These are phyloP conservation scores for Myrica gale DNA, from an alignment of 306 rosid species.

Conservation along the genomic window DNA sequence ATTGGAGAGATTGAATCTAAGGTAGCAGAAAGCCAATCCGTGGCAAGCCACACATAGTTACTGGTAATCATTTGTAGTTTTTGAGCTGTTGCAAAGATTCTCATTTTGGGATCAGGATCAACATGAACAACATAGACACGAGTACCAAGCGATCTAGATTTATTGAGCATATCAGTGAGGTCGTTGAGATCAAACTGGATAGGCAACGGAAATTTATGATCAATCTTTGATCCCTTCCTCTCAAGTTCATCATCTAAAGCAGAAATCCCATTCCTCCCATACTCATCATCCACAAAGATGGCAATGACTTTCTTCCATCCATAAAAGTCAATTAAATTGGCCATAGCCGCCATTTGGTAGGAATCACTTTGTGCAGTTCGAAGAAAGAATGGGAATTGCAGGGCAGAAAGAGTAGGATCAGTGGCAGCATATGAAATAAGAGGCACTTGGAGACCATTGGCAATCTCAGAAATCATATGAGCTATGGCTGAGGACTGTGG, in stretches of 20 bases:
- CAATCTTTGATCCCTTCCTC: constrained; percentile 45
- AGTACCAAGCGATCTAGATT: constrained; percentile 63
- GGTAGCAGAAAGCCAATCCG: constrained; percentile 85
- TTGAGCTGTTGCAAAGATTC: constrained; percentile 58
- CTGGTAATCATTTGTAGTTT: constrained; percentile 74
- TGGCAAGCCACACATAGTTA: constrained; percentile 78
- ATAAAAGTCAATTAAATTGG: constrained; percentile 59
- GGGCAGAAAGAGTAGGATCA: constrained; percentile 85
- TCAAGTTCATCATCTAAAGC: constrained; percentile 69
- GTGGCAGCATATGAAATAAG: constrained; percentile 88
- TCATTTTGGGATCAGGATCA: constrained; percentile 66
- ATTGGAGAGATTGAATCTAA: constrained; percentile 52
- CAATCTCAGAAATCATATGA: constrained; percentile 72
- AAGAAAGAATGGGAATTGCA: constrained; percentile 81
- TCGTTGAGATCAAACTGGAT: constrained; percentile 44
- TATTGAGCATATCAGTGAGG: constrained; percentile 54
- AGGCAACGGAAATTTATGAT: constrained; percentile 64
- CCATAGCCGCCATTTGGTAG: constrained; percentile 82
- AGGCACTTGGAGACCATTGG: constrained; percentile 83
- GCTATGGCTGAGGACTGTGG: constrained; percentile 86
- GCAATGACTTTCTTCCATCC: constrained; percentile 86
- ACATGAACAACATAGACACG: constrained; percentile 84
- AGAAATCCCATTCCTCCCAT: constrained; percentile 86
- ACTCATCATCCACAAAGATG: constrained; percentile 70
- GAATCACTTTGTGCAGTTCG: constrained; percentile 68